Base-by-base conservation (phyloP, 768 basidiomycete genomes). In the Erythrobasidium yunnanense region DNA sequence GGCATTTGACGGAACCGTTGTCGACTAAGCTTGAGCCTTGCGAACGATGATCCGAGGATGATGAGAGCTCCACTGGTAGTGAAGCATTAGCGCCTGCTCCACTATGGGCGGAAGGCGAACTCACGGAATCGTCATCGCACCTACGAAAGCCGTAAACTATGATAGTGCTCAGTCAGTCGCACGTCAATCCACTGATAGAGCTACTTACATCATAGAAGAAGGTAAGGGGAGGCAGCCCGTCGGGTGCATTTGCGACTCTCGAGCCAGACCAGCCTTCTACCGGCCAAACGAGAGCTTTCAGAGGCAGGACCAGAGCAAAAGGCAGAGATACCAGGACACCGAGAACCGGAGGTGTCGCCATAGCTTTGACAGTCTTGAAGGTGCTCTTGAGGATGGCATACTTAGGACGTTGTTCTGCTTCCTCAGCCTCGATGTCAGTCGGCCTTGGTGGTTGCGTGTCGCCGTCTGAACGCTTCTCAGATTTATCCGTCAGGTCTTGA, bases 31-130 rank as follows among this genome's bases (percentile, higher is more conserved):
- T 66, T 65, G 2, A 66, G 23, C 5, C 66, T 30, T 7, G 66
- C 66, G 23, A 66, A 66, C 15, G 62, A 65, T n/a, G 55, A 32
- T 27, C 66, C 66, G 4, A 66, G 62, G 18, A 65, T 33, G 23
- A 66, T 66, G 22, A 66, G 56, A 42, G 46, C 56, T 13, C 54
- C 56, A 2, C 62, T 65, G 25, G 34, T 46, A 23, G 56, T 13
- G 13, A 8, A 38, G 33, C 11, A 11, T 42, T 42, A 42, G 11
- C 38, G 11, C 11, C 38, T 42, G 11, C n/a, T 8, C 23, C 23
- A 8, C 50, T 17, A 30, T 20, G 11, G 50, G 35, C 2, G 45
- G 3, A 2, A 13, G 4, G 50, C 5, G 20, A 5, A 55, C 62
- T 11, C 27, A 65, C 47, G 66, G 66, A 45, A 66, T 56, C 7